Conservation (phyloP, 2,329 filamentous ascomycete species). For the Aschersonia sp. region DNA sequence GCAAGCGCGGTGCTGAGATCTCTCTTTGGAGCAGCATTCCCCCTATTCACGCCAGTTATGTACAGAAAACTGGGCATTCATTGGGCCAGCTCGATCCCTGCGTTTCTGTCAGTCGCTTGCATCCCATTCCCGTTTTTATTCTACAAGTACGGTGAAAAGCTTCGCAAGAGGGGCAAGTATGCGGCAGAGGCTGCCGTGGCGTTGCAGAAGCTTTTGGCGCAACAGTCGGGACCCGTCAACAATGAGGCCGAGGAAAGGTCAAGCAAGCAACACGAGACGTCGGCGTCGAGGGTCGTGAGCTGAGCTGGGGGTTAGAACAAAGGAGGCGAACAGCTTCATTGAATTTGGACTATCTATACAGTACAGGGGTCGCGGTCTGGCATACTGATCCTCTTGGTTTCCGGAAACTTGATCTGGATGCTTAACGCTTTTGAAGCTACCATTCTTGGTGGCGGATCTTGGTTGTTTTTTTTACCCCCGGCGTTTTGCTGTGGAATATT, state of each 20-base stretch:
- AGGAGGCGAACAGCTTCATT: too few species aligned
- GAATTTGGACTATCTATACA: too few species aligned
- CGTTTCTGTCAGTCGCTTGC: constrained; percentile 57
- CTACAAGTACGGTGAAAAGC: constrained; percentile 50
- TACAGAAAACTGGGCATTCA: constrained; percentile 50
- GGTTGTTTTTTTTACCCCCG: too few species aligned
- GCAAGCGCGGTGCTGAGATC: constrained; percentile 59
- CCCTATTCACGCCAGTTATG: constrained; percentile 52
- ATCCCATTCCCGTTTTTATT: constrained; percentile 64
- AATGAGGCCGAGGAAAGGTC: constrained; percentile 9
- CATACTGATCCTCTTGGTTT: too few species aligned
- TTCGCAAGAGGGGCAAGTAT: constrained; percentile 55
- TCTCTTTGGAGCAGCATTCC: constrained; percentile 58
- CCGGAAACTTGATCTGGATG: too few species aligned
- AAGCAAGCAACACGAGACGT: not conserved
- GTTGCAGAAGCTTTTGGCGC: constrained; percentile 27
- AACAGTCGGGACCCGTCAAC: constrained; percentile 13
- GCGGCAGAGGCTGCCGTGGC: constrained; percentile 51
- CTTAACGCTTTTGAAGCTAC: too few species aligned
- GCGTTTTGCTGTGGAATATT: too few species aligned
- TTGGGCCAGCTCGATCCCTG: constrained; percentile 62
- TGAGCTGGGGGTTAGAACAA: too few species aligned
- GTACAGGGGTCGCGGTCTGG: too few species aligned
- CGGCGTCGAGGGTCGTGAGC: too few species aligned
- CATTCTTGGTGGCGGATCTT: too few species aligned